These are phyloP conservation scores for Platanthera guangdongensis DNA, from an alignment of 106 monocot genomes.

Conservation along the genomic window DNA sequence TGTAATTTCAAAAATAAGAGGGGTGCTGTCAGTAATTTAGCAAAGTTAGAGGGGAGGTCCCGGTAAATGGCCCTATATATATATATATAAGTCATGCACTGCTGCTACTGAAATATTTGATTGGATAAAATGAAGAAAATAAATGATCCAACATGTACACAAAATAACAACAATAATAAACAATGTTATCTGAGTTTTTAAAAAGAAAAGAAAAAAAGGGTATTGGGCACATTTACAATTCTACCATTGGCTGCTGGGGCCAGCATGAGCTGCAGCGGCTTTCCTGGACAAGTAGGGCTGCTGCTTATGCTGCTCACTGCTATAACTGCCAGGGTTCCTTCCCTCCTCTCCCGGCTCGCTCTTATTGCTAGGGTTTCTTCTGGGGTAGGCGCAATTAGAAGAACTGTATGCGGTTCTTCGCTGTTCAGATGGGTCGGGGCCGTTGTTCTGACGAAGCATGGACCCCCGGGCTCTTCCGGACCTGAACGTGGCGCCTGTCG, in stretches of 20 bases:
- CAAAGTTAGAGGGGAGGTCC: too few species aligned
- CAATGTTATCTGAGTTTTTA: too few species aligned
- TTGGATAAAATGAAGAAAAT: too few species aligned
- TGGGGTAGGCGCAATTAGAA: conserved; percentile 36
- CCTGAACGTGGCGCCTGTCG: conserved; percentile 10
- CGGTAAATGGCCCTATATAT: too few species aligned
- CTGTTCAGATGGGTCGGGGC: conserved; percentile 25
- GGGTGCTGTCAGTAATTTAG: too few species aligned
- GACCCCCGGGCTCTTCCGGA: conserved; percentile 44
- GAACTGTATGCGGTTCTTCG: conserved; percentile 24
- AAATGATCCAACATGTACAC: too few species aligned
- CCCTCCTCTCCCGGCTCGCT: conserved; percentile 40
- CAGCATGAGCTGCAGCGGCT: conserved; percentile 33
- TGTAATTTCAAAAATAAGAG: too few species aligned
- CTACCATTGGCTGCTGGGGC: conserved; percentile 39
- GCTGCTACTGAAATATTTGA: too few species aligned
- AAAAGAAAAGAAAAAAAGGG: too few species aligned
- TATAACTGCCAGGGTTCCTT: conserved; percentile 10
- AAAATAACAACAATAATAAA: too few species aligned
- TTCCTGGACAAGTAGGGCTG: conserved; percentile 39
- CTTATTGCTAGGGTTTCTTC: conserved; percentile 46
- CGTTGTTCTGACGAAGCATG: conserved; percentile 17
- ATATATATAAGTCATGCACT: too few species aligned
- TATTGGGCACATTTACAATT: not conserved
- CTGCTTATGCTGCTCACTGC: conserved; percentile 15